Evolutionary conservation across 495 filamentous ascomycete species (phyloP).

Genomic region (Copromyces sp.): DNA sequence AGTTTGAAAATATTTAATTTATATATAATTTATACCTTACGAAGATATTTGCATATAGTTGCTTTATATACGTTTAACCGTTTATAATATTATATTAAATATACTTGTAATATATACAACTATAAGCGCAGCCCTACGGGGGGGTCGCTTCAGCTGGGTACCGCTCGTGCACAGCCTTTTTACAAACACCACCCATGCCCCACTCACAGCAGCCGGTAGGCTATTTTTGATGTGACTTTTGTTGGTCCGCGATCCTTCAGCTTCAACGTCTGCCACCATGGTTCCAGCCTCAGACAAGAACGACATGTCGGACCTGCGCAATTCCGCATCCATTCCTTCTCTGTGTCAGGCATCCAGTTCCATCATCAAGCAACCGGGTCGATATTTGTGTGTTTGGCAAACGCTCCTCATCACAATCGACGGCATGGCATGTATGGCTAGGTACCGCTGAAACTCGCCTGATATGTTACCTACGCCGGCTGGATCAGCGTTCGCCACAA

Average conservation of each 20-base stretch:
- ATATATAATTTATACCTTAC: no score
- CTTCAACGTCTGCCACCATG: background rate
- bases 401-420: background rate
- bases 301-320: background rate
- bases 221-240: background rate
- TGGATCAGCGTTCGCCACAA: no score
- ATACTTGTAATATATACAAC: no score
- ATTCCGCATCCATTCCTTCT: background rate
- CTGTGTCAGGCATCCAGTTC: background rate
- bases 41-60: no score
- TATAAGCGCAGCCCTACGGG: no score
- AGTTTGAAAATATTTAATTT: no score
- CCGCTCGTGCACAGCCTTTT: no score
- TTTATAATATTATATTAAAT: no score
- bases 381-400: background rate
- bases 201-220: background rate
- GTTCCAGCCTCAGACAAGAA: background rate
- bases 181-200: background rate
- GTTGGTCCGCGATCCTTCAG: background rate
- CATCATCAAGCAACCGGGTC: background rate
- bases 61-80: no score
- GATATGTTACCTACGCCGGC: background rate
- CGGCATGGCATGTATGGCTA: background rate
- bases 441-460: background rate
- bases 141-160: no score